Evolutionary conservation across 2,329 filamentous ascomycete species (phyloP).

Genomic region (Penicillium hordei): DNA sequence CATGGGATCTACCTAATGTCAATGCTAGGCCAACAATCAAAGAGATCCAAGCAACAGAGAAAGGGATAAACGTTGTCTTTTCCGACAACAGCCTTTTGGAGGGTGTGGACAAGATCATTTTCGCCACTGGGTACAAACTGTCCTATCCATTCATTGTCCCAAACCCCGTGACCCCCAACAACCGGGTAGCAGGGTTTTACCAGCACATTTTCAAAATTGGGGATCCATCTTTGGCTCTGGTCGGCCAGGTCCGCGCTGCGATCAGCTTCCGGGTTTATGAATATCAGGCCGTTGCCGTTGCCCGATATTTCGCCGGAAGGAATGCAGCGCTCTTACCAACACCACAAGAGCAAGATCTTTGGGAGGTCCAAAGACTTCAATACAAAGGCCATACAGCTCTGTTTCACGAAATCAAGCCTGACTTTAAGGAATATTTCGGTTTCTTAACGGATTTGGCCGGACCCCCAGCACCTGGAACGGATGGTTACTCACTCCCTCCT

Average conservation of each 20-base stretch:
- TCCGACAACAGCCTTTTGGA: conserved; percentile 19
- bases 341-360: conserved; percentile 24
- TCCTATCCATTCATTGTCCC: conserved; percentile 32
- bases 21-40: conserved; percentile 19
- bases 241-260: conserved; percentile 30
- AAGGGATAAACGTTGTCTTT: conserved; percentile 19
- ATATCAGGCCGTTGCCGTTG: conserved; percentile 33
- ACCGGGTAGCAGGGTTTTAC: conserved; percentile 30
- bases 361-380: conserved; percentile 27
- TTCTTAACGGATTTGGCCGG: conserved; percentile 42
- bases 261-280: conserved; percentile 35
- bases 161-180: conserved; percentile 25
- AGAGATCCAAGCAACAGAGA: conserved; percentile 5
- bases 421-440: conserved; percentile 45
- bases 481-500: conserved; percentile 36
- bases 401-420: conserved; percentile 29
- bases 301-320: conserved; percentile 29
- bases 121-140: conserved; percentile 33
- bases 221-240: conserved; percentile 31
- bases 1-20: conserved; percentile 29
- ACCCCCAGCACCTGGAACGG: conserved; percentile 38
- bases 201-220: conserved; percentile 33
- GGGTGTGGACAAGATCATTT: conserved; percentile 31
- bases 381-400: conserved; percentile 20
- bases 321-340: conserved; percentile 23